A percentile compares a stretch with the other conserved stretches of the same genome.
phyloP scores from a whole-genome alignment of 257 asterid species.

The Solanum pinnatisectum region DNA sequence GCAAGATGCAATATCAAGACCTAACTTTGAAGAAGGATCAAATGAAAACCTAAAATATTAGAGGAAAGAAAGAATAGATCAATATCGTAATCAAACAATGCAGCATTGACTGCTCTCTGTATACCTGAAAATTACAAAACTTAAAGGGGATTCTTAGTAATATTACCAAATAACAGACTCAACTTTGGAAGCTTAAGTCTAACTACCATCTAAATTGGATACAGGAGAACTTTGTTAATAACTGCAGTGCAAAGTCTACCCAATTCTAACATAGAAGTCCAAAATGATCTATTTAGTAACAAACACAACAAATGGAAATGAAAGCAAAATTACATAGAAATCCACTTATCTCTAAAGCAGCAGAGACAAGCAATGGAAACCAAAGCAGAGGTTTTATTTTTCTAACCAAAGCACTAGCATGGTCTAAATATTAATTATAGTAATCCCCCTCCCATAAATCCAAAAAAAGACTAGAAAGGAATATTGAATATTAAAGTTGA shows the following conservation, averaged over 20 bases:
- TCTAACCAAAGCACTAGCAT: neutral
- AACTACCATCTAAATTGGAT: neutral
- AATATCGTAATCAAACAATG: neutral
- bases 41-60: constrained; percentile 67
- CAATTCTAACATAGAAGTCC: neutral
- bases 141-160: neutral
- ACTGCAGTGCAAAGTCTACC: neutral
- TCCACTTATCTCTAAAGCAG: neutral
- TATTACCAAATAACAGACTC: neutral
- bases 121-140: neutral
- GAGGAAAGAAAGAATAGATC: constrained; percentile 7
- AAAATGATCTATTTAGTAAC: neutral
- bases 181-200: neutral
- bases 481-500: neutral
- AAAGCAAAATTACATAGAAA: neutral
- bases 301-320: neutral
- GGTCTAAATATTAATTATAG: neutral
- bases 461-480: neutral
- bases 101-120: neutral
- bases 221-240: neutral
- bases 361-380: neutral
- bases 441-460: neutral
- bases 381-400: neutral
- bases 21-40: constrained; percentile 71
- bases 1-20: constrained; percentile 95